Base-by-base conservation (phyloP, 768 basidiomycete species). In the Phaeolepiota aurea region DNA sequence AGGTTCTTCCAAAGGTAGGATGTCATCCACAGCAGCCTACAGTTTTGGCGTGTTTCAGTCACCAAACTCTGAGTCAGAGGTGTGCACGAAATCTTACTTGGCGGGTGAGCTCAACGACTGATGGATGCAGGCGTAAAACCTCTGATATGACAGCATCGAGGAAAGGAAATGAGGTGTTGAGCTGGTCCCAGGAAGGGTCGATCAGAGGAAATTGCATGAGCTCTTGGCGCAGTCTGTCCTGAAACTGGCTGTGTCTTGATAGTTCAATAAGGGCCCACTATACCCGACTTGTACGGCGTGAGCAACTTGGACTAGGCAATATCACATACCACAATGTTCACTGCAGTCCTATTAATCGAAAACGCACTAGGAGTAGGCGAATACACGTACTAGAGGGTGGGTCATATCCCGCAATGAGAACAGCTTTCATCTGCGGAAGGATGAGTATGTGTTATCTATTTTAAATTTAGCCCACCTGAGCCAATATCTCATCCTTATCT, bases 101-200 rank as follows among this genome's bases (percentile, higher is more conserved):
- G 7, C 66, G 60, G 14, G 20, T 42, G 1, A 56, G 56, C 23
- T 62, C 54, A 1, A 46, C 35, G 13, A 62, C 20, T 0, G 64
- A 51, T 3, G 66, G 58, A 41, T 69, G 64, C 3, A 66, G 23
- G 13, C 70, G 55, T 16, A 71, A 47, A 3, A 54, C 55, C 42
- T 71, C 70, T 25, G 58, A 60, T 3, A 64, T 55, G 14, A 67
- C 55, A 5, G 64, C 66, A 40, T 72, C 67, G 20, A 72, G 58
- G 43, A 61, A 65, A n/a, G 66, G 69, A 19, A 66, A 42, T 11
- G 35, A 41, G 2, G 46, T 38, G 25, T 55, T 44, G 19, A 72
- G 57, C 48, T 65, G 55, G 32, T 69, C 64, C 58, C 60, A 70
- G 2, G 61, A 59, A n/a, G 62, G 60, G 37, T 68, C 65, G 18